Evolutionary conservation across 2,329 filamentous ascomycete species (phyloP), one percentile per base, ranked within the genome.

Genomic region (Colletotrichum lindemuthianum): DNA sequence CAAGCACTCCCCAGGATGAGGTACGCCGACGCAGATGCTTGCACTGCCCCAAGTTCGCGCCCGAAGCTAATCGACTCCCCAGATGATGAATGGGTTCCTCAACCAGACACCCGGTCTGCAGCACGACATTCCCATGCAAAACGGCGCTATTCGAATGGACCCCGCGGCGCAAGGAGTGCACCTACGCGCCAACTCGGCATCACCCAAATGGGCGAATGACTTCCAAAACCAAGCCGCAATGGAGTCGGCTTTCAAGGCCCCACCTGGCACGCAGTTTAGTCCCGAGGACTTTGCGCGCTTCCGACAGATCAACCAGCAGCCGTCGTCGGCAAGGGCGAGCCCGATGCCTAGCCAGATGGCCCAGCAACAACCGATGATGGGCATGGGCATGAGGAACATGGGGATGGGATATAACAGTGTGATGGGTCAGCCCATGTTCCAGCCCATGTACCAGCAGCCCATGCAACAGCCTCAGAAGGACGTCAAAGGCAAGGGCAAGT

Each of bases 11-110:
- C 6, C 92, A 93, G 71, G 92, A 96, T 75, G 88, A 91, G 84
- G 91, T 87, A 76, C 54, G 76, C 66, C 44, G 39, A 45, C 13
- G 16, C 39, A 15, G 15, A 40, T 40, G 13, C 37, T 10, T 9
- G 43, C 39, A 41, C 10, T 11, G 5, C 8, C 16, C 9, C 2
- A 8, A 9, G 7, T 49, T 41, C n/a, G 53, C 10, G 40, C 7
- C 11, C 12, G 16, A 36, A 15, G 32, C 49, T 55, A 60, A 66
- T 16, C 24, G 39, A 36, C 11, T 65, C 48, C 59, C 50, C 71
- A 96, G 92, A 93, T 95, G 90, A 92, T 97, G 88, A 93, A 96
- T 73, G 90, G 93, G 65, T 97, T 97, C 76, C 86, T 97, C 72
- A 93, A 97, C 75, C 91, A 96, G 73, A 88, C 87, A 59, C 89